These are phyloP conservation scores for Apiospora pterosperma DNA, from an alignment of 2,329 filamentous ascomycete genomes.

Conservation along the genomic window DNA sequence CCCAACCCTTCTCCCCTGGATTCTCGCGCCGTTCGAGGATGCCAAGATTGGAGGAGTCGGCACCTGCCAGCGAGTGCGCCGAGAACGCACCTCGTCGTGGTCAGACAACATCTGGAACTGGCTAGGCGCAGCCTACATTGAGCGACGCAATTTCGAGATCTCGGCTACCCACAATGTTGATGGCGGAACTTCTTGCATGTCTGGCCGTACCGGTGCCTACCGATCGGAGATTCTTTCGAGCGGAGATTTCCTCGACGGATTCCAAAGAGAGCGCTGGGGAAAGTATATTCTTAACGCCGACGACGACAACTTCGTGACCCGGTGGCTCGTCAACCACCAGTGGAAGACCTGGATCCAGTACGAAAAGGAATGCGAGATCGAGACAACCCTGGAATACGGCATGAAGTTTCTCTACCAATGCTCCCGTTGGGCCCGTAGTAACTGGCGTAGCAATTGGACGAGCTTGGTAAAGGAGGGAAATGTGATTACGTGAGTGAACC, in stretches of 20 bases:
- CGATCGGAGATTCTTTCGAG: slow-evolving; percentile 84
- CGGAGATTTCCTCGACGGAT: slow-evolving; percentile 79
- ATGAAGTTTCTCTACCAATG: slow-evolving; percentile 90
- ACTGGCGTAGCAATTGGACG: slow-evolving; percentile 95
- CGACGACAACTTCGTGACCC: slow-evolving; percentile 97
- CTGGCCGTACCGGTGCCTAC: slow-evolving; percentile 89
- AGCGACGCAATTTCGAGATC: slow-evolving; percentile 94
- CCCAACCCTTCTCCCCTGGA: slow-evolving; percentile 80
- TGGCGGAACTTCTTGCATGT: slow-evolving; percentile 94
- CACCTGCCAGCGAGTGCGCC: slow-evolving; percentile 82
- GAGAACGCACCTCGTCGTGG: slow-evolving; percentile 58
- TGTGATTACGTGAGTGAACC: slow-evolving; percentile 74
- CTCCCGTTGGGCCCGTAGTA: slow-evolving; percentile 91
- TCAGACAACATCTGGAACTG: slow-evolving; percentile 75
- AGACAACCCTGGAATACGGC: slow-evolving; percentile 89
- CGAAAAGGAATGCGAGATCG: slow-evolving; percentile 83
- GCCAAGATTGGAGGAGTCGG: slow-evolving; percentile 82
- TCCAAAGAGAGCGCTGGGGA: slow-evolving; percentile 88
- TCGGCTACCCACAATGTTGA: slow-evolving; percentile 94
- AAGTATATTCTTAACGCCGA: slow-evolving; percentile 91
- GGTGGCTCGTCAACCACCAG: slow-evolving; percentile 87
- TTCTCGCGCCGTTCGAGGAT: slow-evolving; percentile 89
- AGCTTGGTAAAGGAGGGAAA: slow-evolving; percentile 80
- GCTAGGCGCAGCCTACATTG: slow-evolving; percentile 86
- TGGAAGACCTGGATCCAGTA: slow-evolving; percentile 98